phyloP scores from a whole-genome alignment of 2,329 filamentous ascomycete species.

The Colletotrichum aenigma region DNA sequence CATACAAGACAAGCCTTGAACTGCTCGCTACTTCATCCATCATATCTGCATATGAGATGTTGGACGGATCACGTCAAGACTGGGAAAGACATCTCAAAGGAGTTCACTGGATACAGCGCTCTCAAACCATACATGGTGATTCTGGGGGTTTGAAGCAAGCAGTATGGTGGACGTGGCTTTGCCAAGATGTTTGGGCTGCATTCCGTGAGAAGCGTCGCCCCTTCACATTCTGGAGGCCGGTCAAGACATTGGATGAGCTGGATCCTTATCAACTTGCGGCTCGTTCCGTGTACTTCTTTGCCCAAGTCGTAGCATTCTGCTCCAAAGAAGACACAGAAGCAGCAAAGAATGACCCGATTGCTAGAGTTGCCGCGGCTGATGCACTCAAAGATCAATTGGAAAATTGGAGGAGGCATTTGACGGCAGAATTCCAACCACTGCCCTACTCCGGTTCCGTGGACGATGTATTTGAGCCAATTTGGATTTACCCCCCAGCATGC shows the following conservation, averaged over 20 bases:
- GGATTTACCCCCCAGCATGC: conserved; percentile 23
- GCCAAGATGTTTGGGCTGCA: conserved; percentile 69
- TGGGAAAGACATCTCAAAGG: conserved; percentile 70
- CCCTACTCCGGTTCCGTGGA: conserved; percentile 26
- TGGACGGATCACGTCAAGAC: conserved; percentile 55
- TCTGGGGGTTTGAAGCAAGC: conserved; percentile 59
- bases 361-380: conserved; percentile 48
- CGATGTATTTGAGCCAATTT: conserved; percentile 19
- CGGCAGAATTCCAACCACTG: conserved; percentile 46
- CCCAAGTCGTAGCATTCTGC: conserved; percentile 62
- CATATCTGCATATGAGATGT: conserved; percentile 71
- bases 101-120: conserved; percentile 70
- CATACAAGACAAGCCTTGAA: conserved; percentile 62
- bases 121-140: conserved; percentile 64
- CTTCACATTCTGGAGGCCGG: conserved; percentile 63
- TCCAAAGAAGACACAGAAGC: conserved; percentile 37
- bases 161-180: conserved; percentile 70
- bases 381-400: conserved; percentile 51
- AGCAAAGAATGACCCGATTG: conserved; percentile 36
- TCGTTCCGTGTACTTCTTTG: conserved; percentile 58
- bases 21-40: conserved; percentile 63
- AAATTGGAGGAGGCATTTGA: conserved; percentile 52
- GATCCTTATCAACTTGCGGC: conserved; percentile 57
- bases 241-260: conserved; percentile 49
- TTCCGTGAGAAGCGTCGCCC: conserved; percentile 61